These are phyloP conservation scores for Allium sativum DNA, from an alignment of 106 monocot species.

Conservation along the genomic window DNA sequence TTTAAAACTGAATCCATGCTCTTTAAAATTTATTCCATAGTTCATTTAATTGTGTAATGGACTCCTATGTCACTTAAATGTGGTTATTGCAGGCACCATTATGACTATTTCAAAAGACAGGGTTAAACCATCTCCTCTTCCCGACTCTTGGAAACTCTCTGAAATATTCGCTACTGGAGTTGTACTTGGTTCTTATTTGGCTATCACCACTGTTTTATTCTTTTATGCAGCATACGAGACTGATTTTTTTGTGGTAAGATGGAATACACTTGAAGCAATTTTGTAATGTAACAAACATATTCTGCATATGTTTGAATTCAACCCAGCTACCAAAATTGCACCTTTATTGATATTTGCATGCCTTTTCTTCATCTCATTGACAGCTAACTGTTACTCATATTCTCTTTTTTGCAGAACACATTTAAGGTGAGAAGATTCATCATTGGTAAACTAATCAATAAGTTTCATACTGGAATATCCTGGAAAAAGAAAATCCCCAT, in stretches of 20 bases:
- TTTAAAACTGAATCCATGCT: background rate
- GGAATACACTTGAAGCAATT: background rate
- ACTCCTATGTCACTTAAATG: background rate
- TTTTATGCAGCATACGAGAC: slow-evolving; percentile 31
- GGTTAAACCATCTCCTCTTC: slow-evolving; percentile 46
- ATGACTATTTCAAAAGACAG: slow-evolving; percentile 59
- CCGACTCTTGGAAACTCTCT: slow-evolving; percentile 49
- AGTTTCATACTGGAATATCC: background rate
- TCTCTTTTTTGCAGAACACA: slow-evolving; percentile 6
- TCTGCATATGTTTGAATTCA: too few relatives aligned
- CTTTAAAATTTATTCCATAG: background rate
- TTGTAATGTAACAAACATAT: too few relatives aligned
- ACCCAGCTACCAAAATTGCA: too few relatives aligned
- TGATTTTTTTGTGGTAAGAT: slow-evolving; percentile 36
- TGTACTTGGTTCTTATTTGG: slow-evolving; percentile 37
- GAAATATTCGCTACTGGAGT: slow-evolving; percentile 50
- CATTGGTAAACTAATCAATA: slow-evolving; percentile 2
- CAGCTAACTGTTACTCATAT: background rate
- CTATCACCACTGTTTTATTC: slow-evolving; percentile 33
- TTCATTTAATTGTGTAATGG: background rate
- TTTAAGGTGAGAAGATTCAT: slow-evolving; percentile 11
- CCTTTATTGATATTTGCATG: background rate
- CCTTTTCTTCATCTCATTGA: background rate
- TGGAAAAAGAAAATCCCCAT: too few relatives aligned
- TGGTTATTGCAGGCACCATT: slow-evolving; percentile 29